Percentiles rank a stretch among this genome's conserved stretches.
phyloP scores from a whole-genome alignment of 345 rosid genomes.

The Dipteronia dyeriana region DNA sequence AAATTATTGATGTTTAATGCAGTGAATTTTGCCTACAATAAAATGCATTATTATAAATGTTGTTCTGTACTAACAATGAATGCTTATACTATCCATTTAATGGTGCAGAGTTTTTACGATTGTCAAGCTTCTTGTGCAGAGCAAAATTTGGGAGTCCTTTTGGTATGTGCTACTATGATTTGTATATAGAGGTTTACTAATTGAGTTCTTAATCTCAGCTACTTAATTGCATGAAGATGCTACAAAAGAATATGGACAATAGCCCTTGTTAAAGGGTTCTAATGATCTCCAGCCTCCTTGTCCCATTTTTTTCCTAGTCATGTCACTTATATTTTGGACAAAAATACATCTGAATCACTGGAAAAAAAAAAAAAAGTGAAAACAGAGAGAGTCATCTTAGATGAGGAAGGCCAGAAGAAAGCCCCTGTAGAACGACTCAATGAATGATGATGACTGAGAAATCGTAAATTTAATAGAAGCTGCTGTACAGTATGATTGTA shows the following conservation, averaged over 20 bases:
- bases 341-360: not conserved
- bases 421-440: not conserved
- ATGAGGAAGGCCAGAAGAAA: not conserved
- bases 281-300: not conserved
- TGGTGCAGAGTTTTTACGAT: slow-evolving; percentile 60
- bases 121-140: slow-evolving; percentile 54
- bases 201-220: not conserved
- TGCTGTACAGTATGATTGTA: not conserved
- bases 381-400: not conserved
- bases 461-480: not conserved
- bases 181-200: not conserved
- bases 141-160: slow-evolving; percentile 79
- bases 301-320: not conserved
- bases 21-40: not conserved
- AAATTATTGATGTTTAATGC: not conserved
- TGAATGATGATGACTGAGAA: not conserved
- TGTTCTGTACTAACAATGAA: not conserved
- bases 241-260: not conserved
- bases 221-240: not conserved
- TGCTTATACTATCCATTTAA: slow-evolving; percentile 14
- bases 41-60: not conserved
- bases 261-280: not conserved
- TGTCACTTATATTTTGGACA: not conserved
- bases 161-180: slow-evolving; percentile 51
- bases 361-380: not conserved